phyloP scores from a whole-genome alignment of 306 rosid genomes.

The Dryas octopetala region DNA sequence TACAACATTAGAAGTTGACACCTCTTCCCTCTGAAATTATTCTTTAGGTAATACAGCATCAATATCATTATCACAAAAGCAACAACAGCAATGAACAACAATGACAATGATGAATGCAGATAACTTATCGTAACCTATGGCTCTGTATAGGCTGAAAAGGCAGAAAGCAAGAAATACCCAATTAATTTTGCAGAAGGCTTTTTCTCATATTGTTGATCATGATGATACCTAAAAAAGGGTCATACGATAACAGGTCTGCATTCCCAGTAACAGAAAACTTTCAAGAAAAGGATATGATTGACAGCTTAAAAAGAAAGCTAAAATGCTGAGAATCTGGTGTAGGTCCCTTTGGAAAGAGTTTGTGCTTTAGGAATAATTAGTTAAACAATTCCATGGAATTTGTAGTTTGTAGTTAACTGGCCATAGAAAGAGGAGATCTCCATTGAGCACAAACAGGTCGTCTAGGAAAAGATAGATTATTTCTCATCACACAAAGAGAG shows the following conservation, averaged over 20 bases:
- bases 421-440: constrained; percentile 11
- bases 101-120: not conserved
- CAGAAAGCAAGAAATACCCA: not conserved
- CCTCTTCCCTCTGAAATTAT: not conserved
- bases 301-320: not conserved
- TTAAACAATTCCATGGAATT: not conserved
- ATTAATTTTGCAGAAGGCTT: not conserved
- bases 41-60: not conserved
- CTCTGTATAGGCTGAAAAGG: not conserved
- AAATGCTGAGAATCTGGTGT: not conserved
- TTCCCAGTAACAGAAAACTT: not conserved
- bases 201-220: not conserved
- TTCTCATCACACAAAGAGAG: not conserved
- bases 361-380: not conserved
- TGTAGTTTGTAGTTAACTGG: not conserved
- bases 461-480: not conserved
- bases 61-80: not conserved
- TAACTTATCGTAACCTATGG: not conserved
- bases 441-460: constrained; percentile 7
- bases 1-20: not conserved
- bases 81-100: not conserved
- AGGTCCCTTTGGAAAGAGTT: not conserved
- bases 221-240: not conserved
- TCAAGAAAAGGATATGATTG: constrained; percentile 1
- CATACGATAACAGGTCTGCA: not conserved